Percentiles rank a stretch among this genome's conserved stretches.
Evolutionary conservation across 2,329 filamentous ascomycete species (phyloP).

Genomic region (Aspergillus sp.): DNA sequence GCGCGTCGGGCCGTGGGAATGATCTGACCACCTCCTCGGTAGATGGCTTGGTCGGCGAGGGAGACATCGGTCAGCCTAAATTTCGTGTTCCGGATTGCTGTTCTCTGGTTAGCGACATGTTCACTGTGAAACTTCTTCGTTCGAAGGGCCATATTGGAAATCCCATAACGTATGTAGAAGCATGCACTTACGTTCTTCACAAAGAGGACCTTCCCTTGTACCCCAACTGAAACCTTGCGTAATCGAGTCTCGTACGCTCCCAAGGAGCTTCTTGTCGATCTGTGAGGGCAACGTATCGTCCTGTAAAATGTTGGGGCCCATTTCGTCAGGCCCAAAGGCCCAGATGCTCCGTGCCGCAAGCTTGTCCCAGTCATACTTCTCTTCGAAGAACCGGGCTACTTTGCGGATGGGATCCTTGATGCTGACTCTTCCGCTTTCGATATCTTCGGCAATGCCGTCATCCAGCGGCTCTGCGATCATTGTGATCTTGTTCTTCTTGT

Average conservation of each 20-base stretch:
- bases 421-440: conserved; percentile 83
- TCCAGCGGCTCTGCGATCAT: conserved; percentile 97
- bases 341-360: conserved; percentile 93
- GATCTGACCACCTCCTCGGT: conserved; percentile 92
- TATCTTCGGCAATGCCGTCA: conserved; percentile 90
- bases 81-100: conserved; percentile 94
- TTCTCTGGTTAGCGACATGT: conserved; percentile 19
- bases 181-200: conserved; percentile 83
- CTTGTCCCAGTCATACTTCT: conserved; percentile 95
- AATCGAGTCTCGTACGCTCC: conserved; percentile 85
- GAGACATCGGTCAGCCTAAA: conserved; percentile 93
- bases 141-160: neutral
- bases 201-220: conserved; percentile 88
- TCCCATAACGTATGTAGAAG: neutral
- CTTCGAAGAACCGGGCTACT: conserved; percentile 95
- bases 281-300: conserved; percentile 94
- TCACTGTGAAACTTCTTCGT: conserved; percentile 3
- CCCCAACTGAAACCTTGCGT: conserved; percentile 97
- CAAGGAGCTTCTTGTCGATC: conserved; percentile 88
- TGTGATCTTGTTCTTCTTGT: conserved; percentile 99
- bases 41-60: conserved; percentile 86
- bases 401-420: conserved; percentile 92
- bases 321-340: conserved; percentile 96
- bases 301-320: conserved; percentile 90
- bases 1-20: conserved; percentile 92